Conservation (phyloP, 2,329 filamentous ascomycete genomes). For the Aspergillus pseudoviridinutans region DNA sequence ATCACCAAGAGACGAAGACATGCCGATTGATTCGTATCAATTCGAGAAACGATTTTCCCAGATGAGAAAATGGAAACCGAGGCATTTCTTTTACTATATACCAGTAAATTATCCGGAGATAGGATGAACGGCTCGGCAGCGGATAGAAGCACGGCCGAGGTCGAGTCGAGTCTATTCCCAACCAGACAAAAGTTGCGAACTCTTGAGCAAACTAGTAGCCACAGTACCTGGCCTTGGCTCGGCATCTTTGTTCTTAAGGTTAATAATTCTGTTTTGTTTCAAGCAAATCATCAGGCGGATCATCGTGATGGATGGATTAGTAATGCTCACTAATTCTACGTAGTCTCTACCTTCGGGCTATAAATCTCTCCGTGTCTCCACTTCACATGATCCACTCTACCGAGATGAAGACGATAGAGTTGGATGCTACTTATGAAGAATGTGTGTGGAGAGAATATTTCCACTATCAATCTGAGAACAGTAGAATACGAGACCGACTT, state of each 20-base stretch:
- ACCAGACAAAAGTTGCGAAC: background rate
- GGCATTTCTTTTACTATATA: background rate
- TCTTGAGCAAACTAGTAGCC: no score
- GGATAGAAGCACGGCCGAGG: background rate
- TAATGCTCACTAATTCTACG: background rate
- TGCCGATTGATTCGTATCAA: slow-evolving; percentile 1
- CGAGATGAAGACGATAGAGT: background rate
- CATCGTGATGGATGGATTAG: background rate
- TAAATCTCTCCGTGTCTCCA: background rate
- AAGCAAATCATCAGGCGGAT: background rate
- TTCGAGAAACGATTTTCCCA: background rate
- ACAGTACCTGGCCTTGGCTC: background rate
- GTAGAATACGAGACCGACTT: background rate
- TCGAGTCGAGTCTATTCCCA: background rate
- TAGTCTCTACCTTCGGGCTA: background rate
- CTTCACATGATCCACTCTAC: background rate
- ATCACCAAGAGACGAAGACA: slow-evolving; percentile 31
- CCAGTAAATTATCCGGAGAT: background rate
- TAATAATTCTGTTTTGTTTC: background rate
- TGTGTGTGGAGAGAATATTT: no score
- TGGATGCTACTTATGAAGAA: background rate
- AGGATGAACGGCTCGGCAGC: background rate
- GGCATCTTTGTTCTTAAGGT: background rate
- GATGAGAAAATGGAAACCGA: background rate
- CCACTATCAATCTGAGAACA: background rate